Evolutionary conservation across 73 alveolate species (phyloP), one percentile per base, ranked within the genome.

Genomic region (Halteria grandinella): DNA sequence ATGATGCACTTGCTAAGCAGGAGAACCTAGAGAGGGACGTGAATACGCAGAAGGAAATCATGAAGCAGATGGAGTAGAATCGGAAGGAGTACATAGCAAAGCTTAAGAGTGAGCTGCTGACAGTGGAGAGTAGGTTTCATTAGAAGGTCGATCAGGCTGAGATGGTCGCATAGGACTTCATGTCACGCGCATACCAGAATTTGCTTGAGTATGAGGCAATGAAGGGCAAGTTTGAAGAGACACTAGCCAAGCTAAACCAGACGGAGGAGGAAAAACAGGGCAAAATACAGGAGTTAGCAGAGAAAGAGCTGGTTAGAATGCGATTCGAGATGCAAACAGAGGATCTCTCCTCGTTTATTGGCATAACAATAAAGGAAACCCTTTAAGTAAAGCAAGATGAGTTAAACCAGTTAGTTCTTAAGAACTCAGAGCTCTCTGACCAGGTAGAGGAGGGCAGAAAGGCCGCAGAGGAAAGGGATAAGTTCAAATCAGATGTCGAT

Each of bases 11-110:
- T 1, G 52, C 85, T 12, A 54, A 23, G 31, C 17, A 64, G 33
- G 90, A 80, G 36, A 45, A 45, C 10, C 21, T 55, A 6, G 78
- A 69, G 33, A 80, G 90, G 57, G 90, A 80, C 23, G 75, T 75
- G 3, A 54, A 54, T 15, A 70, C 90, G 1, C 24, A 45, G 12
- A 69, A 47, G 21, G 81, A 80, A 28, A 33, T 80, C 17, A 53
- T 69, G 37, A 60, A 37, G 57, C 33, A 48, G 39, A 37, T 55
- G 37, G 63, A 70, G 17, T 37, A 45, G n/a, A 29, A 51, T 0
- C 43, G 34, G 62, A 73, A 51, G 32, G 79, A 80, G 55, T 45
- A 80, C 34, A 39, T 48, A 18, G 52, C 51, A 23, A 14, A 34
- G 14, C 79, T 70, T 14, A 60, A 69, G 71, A 75, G 59, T 24